phyloP scores from a whole-genome alignment of 805 yeast species.

The Kodamaea fukazawae region DNA sequence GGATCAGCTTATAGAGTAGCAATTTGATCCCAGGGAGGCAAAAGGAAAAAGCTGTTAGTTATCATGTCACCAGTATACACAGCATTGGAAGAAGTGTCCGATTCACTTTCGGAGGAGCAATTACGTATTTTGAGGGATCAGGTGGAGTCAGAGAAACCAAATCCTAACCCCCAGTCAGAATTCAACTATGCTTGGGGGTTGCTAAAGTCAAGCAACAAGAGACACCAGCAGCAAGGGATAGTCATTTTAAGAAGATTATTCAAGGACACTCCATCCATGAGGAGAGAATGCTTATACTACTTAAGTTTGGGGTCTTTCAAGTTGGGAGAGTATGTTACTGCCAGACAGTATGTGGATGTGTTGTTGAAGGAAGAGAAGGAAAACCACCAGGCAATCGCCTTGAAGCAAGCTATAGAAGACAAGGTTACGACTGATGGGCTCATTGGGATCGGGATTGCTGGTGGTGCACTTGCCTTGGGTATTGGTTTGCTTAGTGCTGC shows the following conservation, averaged over 20 bases:
- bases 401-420: constrained; percentile 77
- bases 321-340: constrained; percentile 80
- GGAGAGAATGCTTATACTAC: constrained; percentile 88
- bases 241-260: constrained; percentile 67
- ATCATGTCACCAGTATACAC: constrained; percentile 21
- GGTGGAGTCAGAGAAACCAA: constrained; percentile 75
- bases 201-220: constrained; percentile 61
- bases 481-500: constrained; percentile 56
- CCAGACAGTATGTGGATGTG: constrained; percentile 81
- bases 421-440: constrained; percentile 84
- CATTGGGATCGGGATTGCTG: constrained; percentile 81
- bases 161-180: constrained; percentile 75
- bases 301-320: constrained; percentile 84
- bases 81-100: constrained; percentile 41
- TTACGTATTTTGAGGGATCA: constrained; percentile 73
- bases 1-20: too few relatives aligned
- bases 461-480: constrained; percentile 83
- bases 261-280: constrained; percentile 73
- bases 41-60: neutral
- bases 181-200: constrained; percentile 98
- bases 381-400: constrained; percentile 68
- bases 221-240: constrained; percentile 77
- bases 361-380: constrained; percentile 79
- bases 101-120: constrained; percentile 69
- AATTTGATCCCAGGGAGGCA: constrained; percentile 1